These are phyloP conservation scores for Zelopaecilomyces penicillatus DNA, from an alignment of 2,329 filamentous ascomycete genomes.

Conservation along the genomic window DNA sequence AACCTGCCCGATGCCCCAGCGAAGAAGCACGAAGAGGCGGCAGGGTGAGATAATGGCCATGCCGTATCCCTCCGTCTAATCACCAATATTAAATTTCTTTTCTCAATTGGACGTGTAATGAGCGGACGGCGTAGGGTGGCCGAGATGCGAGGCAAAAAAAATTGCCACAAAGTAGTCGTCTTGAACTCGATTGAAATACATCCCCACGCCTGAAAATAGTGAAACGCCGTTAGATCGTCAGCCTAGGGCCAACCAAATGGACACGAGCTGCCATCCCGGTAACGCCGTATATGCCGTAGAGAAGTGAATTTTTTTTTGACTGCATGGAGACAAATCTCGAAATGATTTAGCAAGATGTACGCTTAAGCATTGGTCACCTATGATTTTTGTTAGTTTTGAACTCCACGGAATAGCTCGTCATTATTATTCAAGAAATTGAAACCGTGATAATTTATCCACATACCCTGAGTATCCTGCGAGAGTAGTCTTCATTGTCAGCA, in stretches of 20 bases:
- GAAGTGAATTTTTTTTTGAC: neutral
- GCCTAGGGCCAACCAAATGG: conserved; percentile 24
- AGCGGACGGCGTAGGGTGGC: conserved; percentile 31
- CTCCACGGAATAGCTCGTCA: conserved; percentile 10
- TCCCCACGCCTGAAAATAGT: conserved; percentile 26
- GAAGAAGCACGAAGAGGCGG: conserved; percentile 3
- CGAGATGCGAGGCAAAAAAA: conserved; percentile 7
- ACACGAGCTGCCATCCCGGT: conserved; percentile 30
- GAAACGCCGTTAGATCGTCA: conserved; percentile 30
- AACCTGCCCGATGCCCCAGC: neutral
- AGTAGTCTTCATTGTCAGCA: conserved; percentile 95
- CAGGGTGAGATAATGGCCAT: conserved; percentile 9
- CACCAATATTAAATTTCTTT: conserved; percentile 20
- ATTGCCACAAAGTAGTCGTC: conserved; percentile 3
- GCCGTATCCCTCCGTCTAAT: conserved; percentile 16
- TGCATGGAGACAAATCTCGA: conserved; percentile 14
- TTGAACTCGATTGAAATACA: conserved; percentile 14
- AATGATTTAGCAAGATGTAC: conserved; percentile 16
- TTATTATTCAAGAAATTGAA: neutral
- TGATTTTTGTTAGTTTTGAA: neutral
- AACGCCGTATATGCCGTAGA: conserved; percentile 35
- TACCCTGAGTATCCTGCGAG: conserved; percentile 90
- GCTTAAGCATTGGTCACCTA: conserved; percentile 54
- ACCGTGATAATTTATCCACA: conserved; percentile 20
- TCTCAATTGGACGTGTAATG: conserved; percentile 24